Conservation (phyloP, 2,329 filamentous ascomycete genomes). For the Cryphonectria nitschkei region DNA sequence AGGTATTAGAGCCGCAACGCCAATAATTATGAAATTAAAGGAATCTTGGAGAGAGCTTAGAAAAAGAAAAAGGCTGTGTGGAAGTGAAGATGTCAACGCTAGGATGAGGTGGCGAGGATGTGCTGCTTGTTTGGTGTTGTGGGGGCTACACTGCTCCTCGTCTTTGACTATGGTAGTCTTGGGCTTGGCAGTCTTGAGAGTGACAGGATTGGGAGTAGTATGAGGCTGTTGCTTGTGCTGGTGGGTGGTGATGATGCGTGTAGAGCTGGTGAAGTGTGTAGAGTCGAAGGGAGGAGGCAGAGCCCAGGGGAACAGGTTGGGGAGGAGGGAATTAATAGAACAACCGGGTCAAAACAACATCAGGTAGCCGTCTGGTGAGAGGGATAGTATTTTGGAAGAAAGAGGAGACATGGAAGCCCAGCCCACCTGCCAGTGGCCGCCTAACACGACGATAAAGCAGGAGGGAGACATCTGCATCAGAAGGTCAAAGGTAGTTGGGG, state of each 20-base stretch:
- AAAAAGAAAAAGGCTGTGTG: background rate
- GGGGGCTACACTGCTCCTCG: background rate
- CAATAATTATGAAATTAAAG: background rate
- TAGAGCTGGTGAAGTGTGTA: background rate
- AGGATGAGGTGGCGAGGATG: background rate
- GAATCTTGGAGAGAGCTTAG: background rate
- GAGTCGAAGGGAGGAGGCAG: background rate
- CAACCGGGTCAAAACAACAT: background rate
- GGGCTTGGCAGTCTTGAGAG: background rate
- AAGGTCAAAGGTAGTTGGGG: background rate
- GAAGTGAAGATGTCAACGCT: background rate
- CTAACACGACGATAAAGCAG: background rate
- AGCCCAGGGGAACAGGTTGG: background rate
- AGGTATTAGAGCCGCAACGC: background rate
- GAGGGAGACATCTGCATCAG: background rate
- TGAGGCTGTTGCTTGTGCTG: background rate
- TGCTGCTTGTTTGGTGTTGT: background rate
- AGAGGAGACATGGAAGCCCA: background rate
- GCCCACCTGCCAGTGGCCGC: background rate
- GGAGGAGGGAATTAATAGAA: background rate
- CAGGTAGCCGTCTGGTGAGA: background rate
- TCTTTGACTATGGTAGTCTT: background rate
- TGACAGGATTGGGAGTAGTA: background rate
- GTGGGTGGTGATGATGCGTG: background rate
- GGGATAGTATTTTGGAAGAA: background rate